Evolutionary conservation across 495 filamentous ascomycete genomes (phyloP), one percentile per base, ranked within the genome.

Genomic region (Diplogelasinospora grovesii): DNA sequence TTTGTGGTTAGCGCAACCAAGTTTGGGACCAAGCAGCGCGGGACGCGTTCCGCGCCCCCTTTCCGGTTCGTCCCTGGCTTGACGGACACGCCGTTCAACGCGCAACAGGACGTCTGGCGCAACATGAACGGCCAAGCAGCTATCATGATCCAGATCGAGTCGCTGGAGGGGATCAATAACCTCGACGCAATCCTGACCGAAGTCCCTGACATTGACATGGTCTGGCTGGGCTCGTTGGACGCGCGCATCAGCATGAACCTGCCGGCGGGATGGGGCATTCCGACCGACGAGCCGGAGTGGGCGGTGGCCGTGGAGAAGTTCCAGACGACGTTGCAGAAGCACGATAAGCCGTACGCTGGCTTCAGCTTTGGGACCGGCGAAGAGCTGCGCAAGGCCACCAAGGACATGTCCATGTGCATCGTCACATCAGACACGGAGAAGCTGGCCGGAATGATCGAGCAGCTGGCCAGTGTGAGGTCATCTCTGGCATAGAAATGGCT

Each of bases 111-210:
- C 21, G 36, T 69, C 26, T 59, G 57, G 46, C 42, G 56, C 31
- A 63, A 59, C 43, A 22, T 62, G 28, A 71, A 71, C 55, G 46
- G 60, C 37, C 65, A 65, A 47, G 68, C 68, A 5, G 65, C 66
- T 19, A 48, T 71, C 41, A 60, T 64, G 46, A 65, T 70, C 41
- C 64, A 70, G 46, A 70, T 79, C 51, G 66, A 78, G 46, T 54
- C 71, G 21, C 57, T 75, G 36, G 71, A 70, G 47, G 62, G 59
- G 38, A 71, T 79, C 48, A 51, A 60, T 36, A 75, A 80, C 57
- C 60, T 81, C 21, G 63, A 70, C 40, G 61, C 60, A 25, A 73
- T 78, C 39, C 60, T 77, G 52, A 68, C 64, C 19, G 63, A 49
- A 24, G 53, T 57, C 15, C 59, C 67, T 15, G 56, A 64, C 15